These are phyloP conservation scores for Xylaria castorea DNA, from an alignment of 495 filamentous ascomycete species.

Conservation along the genomic window DNA sequence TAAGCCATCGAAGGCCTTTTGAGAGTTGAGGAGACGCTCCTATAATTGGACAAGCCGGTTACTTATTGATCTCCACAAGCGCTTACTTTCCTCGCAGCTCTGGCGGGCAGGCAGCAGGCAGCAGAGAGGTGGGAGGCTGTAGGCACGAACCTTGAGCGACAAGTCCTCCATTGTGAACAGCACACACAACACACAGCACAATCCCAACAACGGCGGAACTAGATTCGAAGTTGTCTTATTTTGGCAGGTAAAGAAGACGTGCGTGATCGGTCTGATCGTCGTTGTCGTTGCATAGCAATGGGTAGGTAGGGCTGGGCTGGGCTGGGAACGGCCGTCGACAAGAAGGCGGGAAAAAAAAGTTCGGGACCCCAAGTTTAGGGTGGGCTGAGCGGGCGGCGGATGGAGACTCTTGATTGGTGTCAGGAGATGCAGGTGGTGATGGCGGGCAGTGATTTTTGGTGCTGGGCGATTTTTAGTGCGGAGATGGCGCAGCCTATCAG, in stretches of 20 bases:
- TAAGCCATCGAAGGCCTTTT: constrained; percentile 87
- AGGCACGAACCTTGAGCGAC: constrained; percentile 45
- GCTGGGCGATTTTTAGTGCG: constrained; percentile 40
- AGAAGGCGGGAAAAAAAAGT: constrained; percentile 23
- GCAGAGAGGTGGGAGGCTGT: constrained; percentile 19
- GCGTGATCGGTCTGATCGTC: background rate
- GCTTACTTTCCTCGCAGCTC: constrained; percentile 22
- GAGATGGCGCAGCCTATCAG: constrained; percentile 33
- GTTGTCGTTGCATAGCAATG: background rate
- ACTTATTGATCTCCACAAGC: constrained; percentile 25
- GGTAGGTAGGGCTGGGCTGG: background rate
- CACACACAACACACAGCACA: background rate
- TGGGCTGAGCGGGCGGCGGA: constrained; percentile 2
- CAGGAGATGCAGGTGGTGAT: background rate
- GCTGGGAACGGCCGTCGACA: background rate
- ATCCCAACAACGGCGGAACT: background rate
- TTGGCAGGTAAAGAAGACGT: background rate
- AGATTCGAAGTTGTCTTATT: background rate
- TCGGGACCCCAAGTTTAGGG: background rate
- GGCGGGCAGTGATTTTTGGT: constrained; percentile 32
- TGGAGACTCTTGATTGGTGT: constrained; percentile 33
- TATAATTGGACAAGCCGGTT: constrained; percentile 45
- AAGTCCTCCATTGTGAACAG: constrained; percentile 42
- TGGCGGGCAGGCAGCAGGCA: background rate
- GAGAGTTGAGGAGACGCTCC: constrained; percentile 86